phyloP scores from a whole-genome alignment of 2,329 filamentous ascomycete genomes.

The Parafenestella ontariensis region DNA sequence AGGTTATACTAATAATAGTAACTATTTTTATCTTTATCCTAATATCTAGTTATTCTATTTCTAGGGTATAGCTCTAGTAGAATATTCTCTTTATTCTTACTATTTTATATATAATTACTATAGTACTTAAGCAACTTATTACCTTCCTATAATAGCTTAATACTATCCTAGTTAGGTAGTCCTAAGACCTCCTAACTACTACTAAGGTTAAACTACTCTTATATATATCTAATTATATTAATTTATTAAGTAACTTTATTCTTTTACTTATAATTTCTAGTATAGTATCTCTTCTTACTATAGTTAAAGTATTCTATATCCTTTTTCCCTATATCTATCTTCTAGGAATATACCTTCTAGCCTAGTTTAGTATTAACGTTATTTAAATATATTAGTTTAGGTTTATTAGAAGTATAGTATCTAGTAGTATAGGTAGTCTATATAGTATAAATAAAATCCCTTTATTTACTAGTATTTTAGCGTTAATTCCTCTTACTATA shows the following conservation, averaged over 20 bases:
- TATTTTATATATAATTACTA: no score
- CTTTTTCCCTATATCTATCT: not conserved
- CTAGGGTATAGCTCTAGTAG: no score
- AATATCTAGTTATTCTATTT: no score
- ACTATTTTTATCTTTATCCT: no score
- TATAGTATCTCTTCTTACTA: not conserved
- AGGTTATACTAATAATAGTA: no score
- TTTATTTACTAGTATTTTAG: not conserved
- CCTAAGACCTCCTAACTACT: no score
- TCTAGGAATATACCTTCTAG: not conserved
- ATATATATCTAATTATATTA: not conserved
- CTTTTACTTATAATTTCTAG: not conserved
- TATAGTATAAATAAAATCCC: not conserved
- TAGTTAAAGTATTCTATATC: not conserved
- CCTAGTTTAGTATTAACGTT: not conserved
- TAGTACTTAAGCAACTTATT: not conserved
- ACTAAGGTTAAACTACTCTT: no score
- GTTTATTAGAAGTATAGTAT: not conserved
- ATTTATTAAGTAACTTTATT: constrained; percentile 2
- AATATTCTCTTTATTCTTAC: no score
- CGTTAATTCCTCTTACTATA: not conserved
- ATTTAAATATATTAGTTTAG: not conserved
- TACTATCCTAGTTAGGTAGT: no score
- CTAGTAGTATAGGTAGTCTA: not conserved
- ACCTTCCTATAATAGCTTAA: not conserved